Percentiles rank a stretch among this genome's conserved stretches.
Evolutionary conservation across 1,139 yeast genomes (phyloP).

Genomic region (Saccharomyces pastorianus): DNA sequence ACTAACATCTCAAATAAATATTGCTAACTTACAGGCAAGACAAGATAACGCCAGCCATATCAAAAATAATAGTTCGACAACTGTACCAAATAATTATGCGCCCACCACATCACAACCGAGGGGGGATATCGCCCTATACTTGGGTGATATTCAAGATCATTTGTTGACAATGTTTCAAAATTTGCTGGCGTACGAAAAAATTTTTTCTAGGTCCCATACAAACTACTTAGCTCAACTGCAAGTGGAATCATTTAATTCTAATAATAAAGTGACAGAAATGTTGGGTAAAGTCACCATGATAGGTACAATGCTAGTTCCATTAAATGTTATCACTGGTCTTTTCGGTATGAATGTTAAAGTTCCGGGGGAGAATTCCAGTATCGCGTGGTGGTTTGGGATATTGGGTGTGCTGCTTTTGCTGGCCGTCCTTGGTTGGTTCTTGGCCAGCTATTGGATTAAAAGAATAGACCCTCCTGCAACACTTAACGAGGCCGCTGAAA

Average conservation of each 20-base stretch:
- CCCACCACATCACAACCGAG: slow-evolving; percentile 46
- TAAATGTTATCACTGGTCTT: slow-evolving; percentile 82
- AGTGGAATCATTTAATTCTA: slow-evolving; percentile 81
- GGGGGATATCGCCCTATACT: slow-evolving; percentile 74
- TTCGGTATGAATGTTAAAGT: slow-evolving; percentile 94
- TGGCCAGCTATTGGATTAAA: slow-evolving; percentile 37
- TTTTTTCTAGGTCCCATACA: slow-evolving; percentile 83
- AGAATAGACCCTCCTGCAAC: slow-evolving; percentile 31
- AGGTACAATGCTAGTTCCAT: slow-evolving; percentile 86
- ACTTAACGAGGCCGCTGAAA: slow-evolving; percentile 27
- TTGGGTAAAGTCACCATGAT: slow-evolving; percentile 80
- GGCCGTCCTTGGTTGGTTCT: slow-evolving; percentile 31
- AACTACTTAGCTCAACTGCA: slow-evolving; percentile 90
- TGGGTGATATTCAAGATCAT: slow-evolving; percentile 98
- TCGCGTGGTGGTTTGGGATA: slow-evolving; percentile 63
- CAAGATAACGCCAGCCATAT: slow-evolving; percentile 1
- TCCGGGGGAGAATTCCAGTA: slow-evolving; percentile 52
- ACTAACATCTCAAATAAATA: slow-evolving; percentile 32
- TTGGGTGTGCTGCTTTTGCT: slow-evolving; percentile 43
- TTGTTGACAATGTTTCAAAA: slow-evolving; percentile 93
- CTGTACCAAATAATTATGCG: slow-evolving; percentile 5
- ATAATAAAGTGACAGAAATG: slow-evolving; percentile 76
- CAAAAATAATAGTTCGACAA: slow-evolving; percentile 2
- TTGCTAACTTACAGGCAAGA: slow-evolving; percentile 30
- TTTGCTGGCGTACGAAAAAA: slow-evolving; percentile 81